Evolutionary conservation across 495 filamentous ascomycete genomes (phyloP).

Genomic region (Sphaerosporella brunnea): DNA sequence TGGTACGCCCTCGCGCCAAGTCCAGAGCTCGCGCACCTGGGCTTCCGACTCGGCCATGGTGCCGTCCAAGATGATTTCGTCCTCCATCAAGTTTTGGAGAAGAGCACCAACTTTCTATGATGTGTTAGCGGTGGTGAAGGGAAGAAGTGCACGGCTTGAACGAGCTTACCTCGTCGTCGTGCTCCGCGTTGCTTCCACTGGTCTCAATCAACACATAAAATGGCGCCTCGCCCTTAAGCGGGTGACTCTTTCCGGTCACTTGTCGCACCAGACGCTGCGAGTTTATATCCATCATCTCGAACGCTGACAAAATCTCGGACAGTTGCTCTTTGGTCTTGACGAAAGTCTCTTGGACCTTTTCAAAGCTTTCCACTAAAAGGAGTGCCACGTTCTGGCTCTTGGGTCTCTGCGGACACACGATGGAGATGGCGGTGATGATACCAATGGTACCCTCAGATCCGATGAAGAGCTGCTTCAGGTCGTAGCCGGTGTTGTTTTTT

Average conservation of each 20-base stretch:
- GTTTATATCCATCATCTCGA: slow-evolving; percentile 85
- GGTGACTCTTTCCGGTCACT: slow-evolving; percentile 57
- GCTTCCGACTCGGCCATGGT: slow-evolving; percentile 84
- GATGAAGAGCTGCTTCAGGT: slow-evolving; percentile 94
- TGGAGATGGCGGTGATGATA: slow-evolving; percentile 75
- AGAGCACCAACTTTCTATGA: slow-evolving; percentile 56
- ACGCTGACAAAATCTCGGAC: slow-evolving; percentile 87
- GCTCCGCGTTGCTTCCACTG: slow-evolving; percentile 79
- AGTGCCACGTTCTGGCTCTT: slow-evolving; percentile 78
- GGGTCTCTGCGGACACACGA: slow-evolving; percentile 71
- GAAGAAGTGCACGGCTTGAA: neutral
- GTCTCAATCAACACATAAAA: slow-evolving; percentile 97
- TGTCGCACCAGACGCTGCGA: slow-evolving; percentile 57
- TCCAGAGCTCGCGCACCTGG: slow-evolving; percentile 70
- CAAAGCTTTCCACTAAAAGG: slow-evolving; percentile 71
- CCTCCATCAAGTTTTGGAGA: slow-evolving; percentile 75
- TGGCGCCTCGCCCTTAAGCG: slow-evolving; percentile 63
- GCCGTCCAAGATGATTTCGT: slow-evolving; percentile 69
- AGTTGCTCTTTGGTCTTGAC: slow-evolving; percentile 73
- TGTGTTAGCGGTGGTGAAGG: neutral
- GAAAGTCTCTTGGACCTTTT: slow-evolving; percentile 68
- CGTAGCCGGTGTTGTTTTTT: slow-evolving; percentile 98
- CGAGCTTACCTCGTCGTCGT: slow-evolving; percentile 55
- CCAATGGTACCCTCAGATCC: slow-evolving; percentile 88
- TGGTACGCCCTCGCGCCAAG: slow-evolving; percentile 82